These are phyloP conservation scores for Coemansia sp. DNA, from an alignment of 192 early-diverging fungal species.

Conservation along the genomic window DNA sequence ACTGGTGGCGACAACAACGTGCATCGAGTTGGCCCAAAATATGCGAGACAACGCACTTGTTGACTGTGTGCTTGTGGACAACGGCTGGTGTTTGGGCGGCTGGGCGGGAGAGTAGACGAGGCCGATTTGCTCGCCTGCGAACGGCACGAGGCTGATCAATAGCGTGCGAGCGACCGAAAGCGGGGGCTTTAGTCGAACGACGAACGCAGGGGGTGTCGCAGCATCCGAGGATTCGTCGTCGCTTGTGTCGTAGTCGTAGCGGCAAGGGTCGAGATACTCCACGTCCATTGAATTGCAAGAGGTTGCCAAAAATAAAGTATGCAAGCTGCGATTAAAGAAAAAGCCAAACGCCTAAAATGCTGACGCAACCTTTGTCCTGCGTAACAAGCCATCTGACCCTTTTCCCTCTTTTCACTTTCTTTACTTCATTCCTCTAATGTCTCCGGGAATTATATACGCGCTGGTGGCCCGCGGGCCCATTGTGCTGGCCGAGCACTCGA, in stretches of 20 bases:
- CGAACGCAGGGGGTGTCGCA: not conserved
- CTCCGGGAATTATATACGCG: conserved; percentile 72
- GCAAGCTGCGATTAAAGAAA: too few species aligned
- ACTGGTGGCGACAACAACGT: conserved; percentile 9
- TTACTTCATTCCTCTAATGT: conserved; percentile 3
- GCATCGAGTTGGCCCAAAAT: conserved; percentile 3
- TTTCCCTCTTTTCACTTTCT: not conserved
- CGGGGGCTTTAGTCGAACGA: conserved; percentile 26
- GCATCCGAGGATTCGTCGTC: conserved; percentile 21
- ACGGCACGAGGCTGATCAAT: conserved; percentile 29
- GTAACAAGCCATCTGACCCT: not conserved
- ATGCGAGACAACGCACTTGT: conserved; percentile 31
- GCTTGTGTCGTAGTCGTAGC: conserved; percentile 53
- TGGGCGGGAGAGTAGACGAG: conserved; percentile 29
- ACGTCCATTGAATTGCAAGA: conserved; percentile 29
- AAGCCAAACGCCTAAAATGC: too few species aligned
- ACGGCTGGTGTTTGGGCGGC: conserved; percentile 6
- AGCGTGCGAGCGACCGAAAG: conserved; percentile 12
- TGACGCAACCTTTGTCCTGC: too few species aligned
- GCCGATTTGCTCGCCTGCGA: conserved; percentile 21
- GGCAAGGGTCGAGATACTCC: conserved; percentile 37
- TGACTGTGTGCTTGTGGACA: conserved; percentile 9
- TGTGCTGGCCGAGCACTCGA: conserved; percentile 82
- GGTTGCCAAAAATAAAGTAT: not conserved
- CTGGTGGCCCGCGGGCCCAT: conserved; percentile 75